Base-by-base conservation (phyloP, 371 early-diverging fungal species). In the Circinella umbellata region DNA sequence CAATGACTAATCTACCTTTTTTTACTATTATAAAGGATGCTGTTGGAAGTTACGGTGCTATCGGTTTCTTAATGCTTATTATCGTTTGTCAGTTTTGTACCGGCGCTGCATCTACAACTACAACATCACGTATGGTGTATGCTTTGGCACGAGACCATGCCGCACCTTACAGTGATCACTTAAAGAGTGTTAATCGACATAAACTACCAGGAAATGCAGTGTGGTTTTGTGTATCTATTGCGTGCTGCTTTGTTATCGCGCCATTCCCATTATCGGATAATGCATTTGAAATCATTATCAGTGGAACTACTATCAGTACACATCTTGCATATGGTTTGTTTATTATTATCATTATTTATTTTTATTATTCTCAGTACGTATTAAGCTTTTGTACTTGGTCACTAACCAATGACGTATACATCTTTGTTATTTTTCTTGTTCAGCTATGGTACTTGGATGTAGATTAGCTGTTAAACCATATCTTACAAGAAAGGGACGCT, bases 61-160 rank as follows among this genome's bases (percentile, higher is more conserved):
- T 79, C 10, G 76, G 78, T 11, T 78, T 88, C 38, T 73, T 88
- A 51, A 38, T 77, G 15, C 69, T 90, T 48, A 80, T 88, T 9
- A 78, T 83, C 55, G 74, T 86, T 39, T 86, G 87, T 65, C 88
- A 86, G 55, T 88, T 87, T 68, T 85, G 88, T 64, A 83, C 86
- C 8, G 87, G 89, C 47, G 80, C 82, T 4, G 83, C 86, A 9
- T 76, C 89, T 35, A 73, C 75, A 39, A 85, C 76, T 51, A 74
- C 86, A 8, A 85, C 86, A 61, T 88, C 90, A 8, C 83, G 91
- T 49, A 88, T 88, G 82, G 76, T 91, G 39, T 93, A 88, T 71
- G 90, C 91, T 17, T 82, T 92, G 54, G 88, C 92, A 39, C 83
- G 92, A 66, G 91, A 91, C 73, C 83, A 86, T 34, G 91, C 82